Evolutionary conservation across 2,329 filamentous ascomycete genomes (phyloP).

Genomic region (Xylariaceae sp.): DNA sequence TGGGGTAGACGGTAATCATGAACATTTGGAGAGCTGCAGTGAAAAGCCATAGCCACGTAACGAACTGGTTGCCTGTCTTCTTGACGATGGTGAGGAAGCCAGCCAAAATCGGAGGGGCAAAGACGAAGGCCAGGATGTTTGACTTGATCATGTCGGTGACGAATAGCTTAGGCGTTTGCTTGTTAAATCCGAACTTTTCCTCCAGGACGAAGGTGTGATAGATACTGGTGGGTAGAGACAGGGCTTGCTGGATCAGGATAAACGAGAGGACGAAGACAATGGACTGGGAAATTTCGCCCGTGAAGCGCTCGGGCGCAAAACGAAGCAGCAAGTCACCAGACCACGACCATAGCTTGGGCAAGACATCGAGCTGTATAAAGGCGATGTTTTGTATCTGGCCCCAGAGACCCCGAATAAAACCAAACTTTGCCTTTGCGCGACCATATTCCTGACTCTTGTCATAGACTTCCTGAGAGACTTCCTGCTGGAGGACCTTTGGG

Average conservation of each 20-base stretch:
- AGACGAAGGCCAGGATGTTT: slow-evolving; percentile 73
- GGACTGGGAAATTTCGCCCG: slow-evolving; percentile 90
- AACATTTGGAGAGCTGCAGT: slow-evolving; percentile 85
- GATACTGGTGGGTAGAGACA: slow-evolving; percentile 78
- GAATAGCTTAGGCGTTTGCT: slow-evolving; percentile 88
- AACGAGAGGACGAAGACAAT: slow-evolving; percentile 90
- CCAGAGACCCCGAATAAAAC: slow-evolving; percentile 77
- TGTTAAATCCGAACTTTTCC: slow-evolving; percentile 98
- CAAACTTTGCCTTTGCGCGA: slow-evolving; percentile 90
- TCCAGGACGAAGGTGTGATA: slow-evolving; percentile 96
- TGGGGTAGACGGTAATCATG: slow-evolving; percentile 94
- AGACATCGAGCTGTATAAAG: slow-evolving; percentile 86
- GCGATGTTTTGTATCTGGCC: slow-evolving; percentile 83
- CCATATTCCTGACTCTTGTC: slow-evolving; percentile 97
- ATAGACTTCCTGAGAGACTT: slow-evolving; percentile 86
- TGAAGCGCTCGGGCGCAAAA: slow-evolving; percentile 75
- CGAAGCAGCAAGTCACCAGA: slow-evolving; percentile 71
- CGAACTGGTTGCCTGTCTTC: slow-evolving; percentile 90
- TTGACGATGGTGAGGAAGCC: slow-evolving; percentile 93
- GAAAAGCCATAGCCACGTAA: slow-evolving; percentile 97
- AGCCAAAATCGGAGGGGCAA: slow-evolving; percentile 84
- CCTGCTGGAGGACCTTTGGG: slow-evolving; percentile 82
- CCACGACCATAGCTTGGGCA: slow-evolving; percentile 85
- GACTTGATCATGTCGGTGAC: slow-evolving; percentile 88
- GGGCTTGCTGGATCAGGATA: slow-evolving; percentile 73